Evolutionary conservation across 2,329 filamentous ascomycete species (phyloP), one percentile per base, ranked within the genome.

Genomic region (Conoideocrella luteorostrata): DNA sequence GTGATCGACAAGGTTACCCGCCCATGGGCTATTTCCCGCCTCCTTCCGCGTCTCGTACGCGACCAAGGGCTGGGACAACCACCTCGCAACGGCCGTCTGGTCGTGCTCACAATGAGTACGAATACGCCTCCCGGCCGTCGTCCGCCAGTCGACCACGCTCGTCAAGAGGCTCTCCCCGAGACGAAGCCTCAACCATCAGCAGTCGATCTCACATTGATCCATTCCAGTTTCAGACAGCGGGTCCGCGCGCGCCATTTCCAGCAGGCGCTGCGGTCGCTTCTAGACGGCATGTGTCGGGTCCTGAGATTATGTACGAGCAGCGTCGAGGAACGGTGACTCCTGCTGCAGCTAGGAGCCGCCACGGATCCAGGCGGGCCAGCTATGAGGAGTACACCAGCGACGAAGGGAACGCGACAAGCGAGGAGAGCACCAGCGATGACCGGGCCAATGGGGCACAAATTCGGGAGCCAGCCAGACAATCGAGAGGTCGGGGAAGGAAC

Each of bases 21-120:
- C 71, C 71, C 1, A 69, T 74, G 60, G 74, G 75, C 24, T 69
- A 72, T 46, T 77, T 77, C 42, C 61, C 72, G 13, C 71, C 73
- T 6, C 71, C 74, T 15, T 61, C 62, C 9, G 56, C 63, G 30
- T 56, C 66, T 22, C 65, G 64, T 6, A 56, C 63, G 23, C 69
- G 70, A 23, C 65, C 63, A 30, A 66, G 65, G 12, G 69, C 71
- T 2, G 63, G 65, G 6, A 68, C 69, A 24, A 56, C 64, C 18
- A 64, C 64, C 5, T 71, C 70, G 5, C 59, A 62, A 45, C 59
- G 64, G 28, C 59, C 63, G 15, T 49, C 56, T 4, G 63, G 61
- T 44, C 56, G 56, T 29, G 54, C 50, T n/a, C 49, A 56, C 13
- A 63, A 63, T 23, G 62, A 67, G 61, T 75, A 73, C 4, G 74